Conservation (phyloP, 306 rosid genomes). For the Cercis canadensis region DNA sequence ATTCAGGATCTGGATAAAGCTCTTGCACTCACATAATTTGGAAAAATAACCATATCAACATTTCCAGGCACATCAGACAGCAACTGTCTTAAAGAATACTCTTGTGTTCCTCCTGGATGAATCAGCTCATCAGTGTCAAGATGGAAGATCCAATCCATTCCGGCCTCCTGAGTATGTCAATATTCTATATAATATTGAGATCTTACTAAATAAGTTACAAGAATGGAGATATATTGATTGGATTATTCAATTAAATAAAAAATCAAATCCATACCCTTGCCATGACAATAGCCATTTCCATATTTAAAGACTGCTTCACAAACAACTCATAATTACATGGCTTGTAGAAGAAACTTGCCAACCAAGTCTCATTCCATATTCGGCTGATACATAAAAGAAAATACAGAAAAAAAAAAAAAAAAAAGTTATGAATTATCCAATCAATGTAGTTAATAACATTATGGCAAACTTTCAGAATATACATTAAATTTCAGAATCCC, state of each 20-base stretch:
- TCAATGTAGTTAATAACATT: conserved; percentile 20
- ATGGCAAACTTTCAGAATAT: neutral
- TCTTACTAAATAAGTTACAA: conserved; percentile 7
- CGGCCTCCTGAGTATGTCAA: conserved; percentile 58
- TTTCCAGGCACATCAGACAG: conserved; percentile 83
- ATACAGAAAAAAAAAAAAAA: conserved; percentile 10
- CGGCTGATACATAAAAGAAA: conserved; percentile 60
- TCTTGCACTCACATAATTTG: conserved; percentile 82
- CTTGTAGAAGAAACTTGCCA: conserved; percentile 95
- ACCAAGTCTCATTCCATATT: conserved; percentile 98
- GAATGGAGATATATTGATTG: conserved; percentile 1
- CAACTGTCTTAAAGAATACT: conserved; percentile 87
- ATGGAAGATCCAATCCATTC: conserved; percentile 98
- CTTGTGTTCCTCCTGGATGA: conserved; percentile 72
- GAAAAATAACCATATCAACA: conserved; percentile 92
- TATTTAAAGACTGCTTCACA: conserved; percentile 95
- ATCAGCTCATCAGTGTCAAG: conserved; percentile 93
- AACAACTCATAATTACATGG: conserved; percentile 97
- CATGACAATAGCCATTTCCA: conserved; percentile 99
- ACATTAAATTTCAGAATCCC: conserved; percentile 15
- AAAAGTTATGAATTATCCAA: conserved; percentile 9
- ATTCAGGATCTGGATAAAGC: conserved; percentile 24
- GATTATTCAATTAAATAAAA: conserved; percentile 35
- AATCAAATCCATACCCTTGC: conserved; percentile 72
- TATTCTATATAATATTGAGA: conserved; percentile 27